Conservation (phyloP, 1,284 basidiomycete species). For the Termitomyces sp. region DNA sequence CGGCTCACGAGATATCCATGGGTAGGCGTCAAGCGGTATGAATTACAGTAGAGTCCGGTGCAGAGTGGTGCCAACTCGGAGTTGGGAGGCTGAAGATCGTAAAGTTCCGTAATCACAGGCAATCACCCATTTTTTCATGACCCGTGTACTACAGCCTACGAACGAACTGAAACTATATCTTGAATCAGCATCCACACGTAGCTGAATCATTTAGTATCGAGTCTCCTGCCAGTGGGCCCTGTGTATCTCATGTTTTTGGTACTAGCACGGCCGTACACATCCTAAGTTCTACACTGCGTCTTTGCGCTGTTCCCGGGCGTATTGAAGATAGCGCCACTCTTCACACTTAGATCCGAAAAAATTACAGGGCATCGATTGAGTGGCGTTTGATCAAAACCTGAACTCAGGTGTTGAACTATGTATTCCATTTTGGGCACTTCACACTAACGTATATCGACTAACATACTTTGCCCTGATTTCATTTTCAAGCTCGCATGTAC, state of each 20-base stretch:
- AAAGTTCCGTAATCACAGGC: not conserved
- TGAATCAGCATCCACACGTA: not conserved
- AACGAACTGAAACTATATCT: not conserved
- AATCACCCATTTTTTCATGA: not conserved
- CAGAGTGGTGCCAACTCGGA: not conserved
- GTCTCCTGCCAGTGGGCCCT: not conserved
- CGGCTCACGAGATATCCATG: constrained; percentile 41
- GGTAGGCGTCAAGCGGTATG: not conserved
- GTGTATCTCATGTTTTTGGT: not conserved
- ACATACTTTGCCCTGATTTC: not conserved
- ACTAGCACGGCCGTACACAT: too few species aligned
- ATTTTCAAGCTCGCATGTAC: not conserved
- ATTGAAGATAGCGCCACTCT: not conserved
- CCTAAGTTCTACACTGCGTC: not conserved
- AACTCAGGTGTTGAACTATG: not conserved
- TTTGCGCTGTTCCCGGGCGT: not conserved
- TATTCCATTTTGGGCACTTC: not conserved
- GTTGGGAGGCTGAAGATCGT: not conserved
- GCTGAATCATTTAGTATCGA: not conserved
- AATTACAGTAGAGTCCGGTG: not conserved
- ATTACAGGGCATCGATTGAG: not conserved
- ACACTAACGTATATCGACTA: not conserved
- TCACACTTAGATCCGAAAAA: not conserved
- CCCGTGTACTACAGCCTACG: not conserved
- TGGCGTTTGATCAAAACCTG: not conserved